Evolutionary conservation across 1,284 basidiomycete genomes (phyloP), one percentile per base, ranked within the genome.

Genomic region (Heterobasidion irregulare): DNA sequence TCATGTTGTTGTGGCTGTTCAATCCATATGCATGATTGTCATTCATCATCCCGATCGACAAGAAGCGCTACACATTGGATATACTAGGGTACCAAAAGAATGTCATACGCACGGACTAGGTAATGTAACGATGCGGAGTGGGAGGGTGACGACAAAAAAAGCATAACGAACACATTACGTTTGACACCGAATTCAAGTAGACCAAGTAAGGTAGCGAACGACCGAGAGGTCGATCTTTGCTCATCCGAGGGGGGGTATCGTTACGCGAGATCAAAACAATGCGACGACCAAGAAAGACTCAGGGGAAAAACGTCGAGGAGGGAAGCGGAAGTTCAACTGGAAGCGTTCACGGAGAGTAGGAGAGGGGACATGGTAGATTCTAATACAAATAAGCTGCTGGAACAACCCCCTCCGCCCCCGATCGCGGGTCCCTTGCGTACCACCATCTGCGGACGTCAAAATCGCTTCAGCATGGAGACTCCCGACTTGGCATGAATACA

Each of bases 321-420:
- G 18, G 16, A 47, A 44, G 41, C 8, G 16, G 41, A 47, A 47
- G 16, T 10, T 18, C 46, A 47, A 16, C n/a, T 19, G 46, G 26
- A 16, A 47, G 41, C 38, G 48, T 47, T 50, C 51, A 53, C 51
- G 45, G 47, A 13, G 34, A 16, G 44, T 41, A 47, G 41, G 35
- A 43, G 13, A 50, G 18, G 18, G 46, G 46, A 47, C 46, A 32
- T 10, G 18, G 18, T 47, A 18, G 6, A 9, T 15, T 47, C 77
- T 76, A 89, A 72, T 88, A 89, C 72, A 90, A 75, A 76, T 94
- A 95, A 57, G 92, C 85, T 52, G 91, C 89, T 6, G 92, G 92
- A 53, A 95, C 89, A 26, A 94, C 89, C 34, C 92, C 92, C 72
- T 94, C 91, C 53, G 76, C 78, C 15, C 91, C 89, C 52, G 85